These are phyloP conservation scores for Naganishia sp. DNA, from an alignment of 1,284 basidiomycete genomes.

Conservation along the genomic window DNA sequence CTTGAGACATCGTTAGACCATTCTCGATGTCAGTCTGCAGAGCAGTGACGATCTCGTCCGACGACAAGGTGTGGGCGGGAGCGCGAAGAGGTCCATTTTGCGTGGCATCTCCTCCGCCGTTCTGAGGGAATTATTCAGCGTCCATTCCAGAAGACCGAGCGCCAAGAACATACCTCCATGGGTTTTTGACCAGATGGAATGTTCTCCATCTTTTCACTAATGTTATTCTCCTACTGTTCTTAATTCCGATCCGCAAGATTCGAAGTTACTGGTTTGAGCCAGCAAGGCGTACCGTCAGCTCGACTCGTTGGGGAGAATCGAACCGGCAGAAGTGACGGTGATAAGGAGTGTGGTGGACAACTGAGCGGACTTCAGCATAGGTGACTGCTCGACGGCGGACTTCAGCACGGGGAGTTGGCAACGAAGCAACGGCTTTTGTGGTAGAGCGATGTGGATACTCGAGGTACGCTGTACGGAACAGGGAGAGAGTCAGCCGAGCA, in stretches of 20 bases:
- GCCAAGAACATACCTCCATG: neutral
- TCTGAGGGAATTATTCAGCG: neutral
- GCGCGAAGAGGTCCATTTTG: slow-evolving; percentile 20
- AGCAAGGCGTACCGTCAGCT: slow-evolving; percentile 25
- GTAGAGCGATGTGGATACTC: no score
- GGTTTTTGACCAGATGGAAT: slow-evolving; percentile 2
- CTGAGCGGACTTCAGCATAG: slow-evolving; percentile 31
- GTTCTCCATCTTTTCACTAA: slow-evolving; percentile 19
- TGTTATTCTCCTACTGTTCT: slow-evolving; percentile 29
- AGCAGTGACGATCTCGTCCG: slow-evolving; percentile 15
- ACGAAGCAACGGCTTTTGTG: neutral
- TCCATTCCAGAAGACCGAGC: neutral
- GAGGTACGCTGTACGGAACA: neutral
- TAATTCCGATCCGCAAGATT: no score
- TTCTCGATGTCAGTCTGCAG: slow-evolving; percentile 24
- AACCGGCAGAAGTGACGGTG: slow-evolving; percentile 12
- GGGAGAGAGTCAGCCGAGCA: no score
- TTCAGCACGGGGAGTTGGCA: slow-evolving; percentile 4
- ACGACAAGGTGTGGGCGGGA: slow-evolving; percentile 25
- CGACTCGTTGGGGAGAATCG: slow-evolving; percentile 19
- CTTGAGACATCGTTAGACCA: slow-evolving; percentile 25
- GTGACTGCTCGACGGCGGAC: neutral
- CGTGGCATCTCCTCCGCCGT: neutral
- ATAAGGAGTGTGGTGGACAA: neutral
- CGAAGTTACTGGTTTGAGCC: neutral